Evolutionary conservation across 495 filamentous ascomycete genomes (phyloP).

Genomic region (Talaromyces wortmannii): DNA sequence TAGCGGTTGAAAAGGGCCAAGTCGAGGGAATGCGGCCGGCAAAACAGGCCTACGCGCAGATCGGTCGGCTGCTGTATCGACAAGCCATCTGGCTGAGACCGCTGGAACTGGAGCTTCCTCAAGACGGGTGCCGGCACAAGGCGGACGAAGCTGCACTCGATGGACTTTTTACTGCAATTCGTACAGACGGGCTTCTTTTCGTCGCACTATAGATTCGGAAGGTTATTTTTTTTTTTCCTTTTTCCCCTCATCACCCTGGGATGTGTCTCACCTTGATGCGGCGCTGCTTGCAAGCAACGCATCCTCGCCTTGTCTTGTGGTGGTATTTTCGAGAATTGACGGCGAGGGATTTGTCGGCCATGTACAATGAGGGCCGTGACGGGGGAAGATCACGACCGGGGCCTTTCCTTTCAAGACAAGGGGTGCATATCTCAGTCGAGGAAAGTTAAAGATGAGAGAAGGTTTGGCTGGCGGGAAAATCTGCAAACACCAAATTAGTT

Average conservation of each 20-base stretch:
- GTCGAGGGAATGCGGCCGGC: background rate
- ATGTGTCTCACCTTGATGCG: background rate
- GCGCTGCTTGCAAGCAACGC: background rate
- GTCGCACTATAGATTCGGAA: no score
- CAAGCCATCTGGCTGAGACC: background rate
- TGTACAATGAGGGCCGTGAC: background rate
- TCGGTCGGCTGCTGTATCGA: background rate
- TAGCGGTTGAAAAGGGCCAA: background rate
- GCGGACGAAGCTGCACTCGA: background rate
- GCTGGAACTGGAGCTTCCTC: background rate
- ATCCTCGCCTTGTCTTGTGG: background rate
- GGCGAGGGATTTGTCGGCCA: background rate
- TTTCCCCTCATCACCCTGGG: background rate
- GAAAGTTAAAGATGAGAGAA: no score
- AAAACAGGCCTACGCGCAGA: background rate
- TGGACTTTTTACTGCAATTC: background rate
- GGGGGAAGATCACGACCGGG: no score
- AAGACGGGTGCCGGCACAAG: background rate
- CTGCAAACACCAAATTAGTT: no score
- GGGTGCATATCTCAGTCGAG: no score
- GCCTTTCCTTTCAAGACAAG: no score
- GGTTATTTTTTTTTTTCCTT: background rate
- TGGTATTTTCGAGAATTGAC: background rate
- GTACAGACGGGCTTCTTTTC: background rate
- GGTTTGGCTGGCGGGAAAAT: no score